These are phyloP conservation scores for Chaetomiaceae sp. DNA, from an alignment of 2,329 filamentous ascomycete species.

Conservation along the genomic window DNA sequence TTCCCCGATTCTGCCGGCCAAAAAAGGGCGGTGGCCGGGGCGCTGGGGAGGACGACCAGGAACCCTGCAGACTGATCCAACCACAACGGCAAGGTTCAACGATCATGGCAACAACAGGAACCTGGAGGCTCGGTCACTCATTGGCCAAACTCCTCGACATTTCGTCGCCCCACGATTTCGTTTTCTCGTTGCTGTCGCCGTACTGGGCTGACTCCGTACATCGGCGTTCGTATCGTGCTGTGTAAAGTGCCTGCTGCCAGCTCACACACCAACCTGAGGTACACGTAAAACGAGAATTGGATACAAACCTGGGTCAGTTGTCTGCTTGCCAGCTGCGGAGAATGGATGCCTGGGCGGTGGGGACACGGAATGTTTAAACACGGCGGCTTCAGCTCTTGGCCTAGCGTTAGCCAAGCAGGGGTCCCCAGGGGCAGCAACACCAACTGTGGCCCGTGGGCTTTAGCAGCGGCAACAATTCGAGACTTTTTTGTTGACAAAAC, in stretches of 20 bases:
- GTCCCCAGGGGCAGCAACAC: constrained; percentile 2
- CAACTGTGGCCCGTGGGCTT: neutral
- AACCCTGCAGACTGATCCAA: neutral
- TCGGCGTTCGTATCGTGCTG: too few relatives aligned
- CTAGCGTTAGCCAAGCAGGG: constrained; percentile 4
- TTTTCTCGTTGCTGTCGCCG: too few relatives aligned
- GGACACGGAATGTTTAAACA: neutral
- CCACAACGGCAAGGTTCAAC: neutral
- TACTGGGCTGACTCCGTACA: too few relatives aligned
- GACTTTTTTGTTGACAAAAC: neutral
- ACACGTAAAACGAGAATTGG: too few relatives aligned
- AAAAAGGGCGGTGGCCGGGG: constrained; percentile 12
- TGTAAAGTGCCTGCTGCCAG: neutral
- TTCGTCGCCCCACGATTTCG: too few relatives aligned
- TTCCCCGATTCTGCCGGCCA: constrained; percentile 8
- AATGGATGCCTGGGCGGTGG: constrained; percentile 1
- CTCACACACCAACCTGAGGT: too few relatives aligned
- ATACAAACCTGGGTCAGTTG: too few relatives aligned
- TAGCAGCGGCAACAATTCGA: neutral
- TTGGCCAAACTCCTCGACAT: too few relatives aligned
- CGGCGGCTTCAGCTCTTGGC: constrained; percentile 4
- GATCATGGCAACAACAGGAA: too few relatives aligned
- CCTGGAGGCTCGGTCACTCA: too few relatives aligned
- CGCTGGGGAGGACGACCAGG: neutral
- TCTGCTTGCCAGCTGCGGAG: constrained; percentile 5